Conservation (phyloP, 352 stramenopile genomes). For the Phytophthora pistaciae region DNA sequence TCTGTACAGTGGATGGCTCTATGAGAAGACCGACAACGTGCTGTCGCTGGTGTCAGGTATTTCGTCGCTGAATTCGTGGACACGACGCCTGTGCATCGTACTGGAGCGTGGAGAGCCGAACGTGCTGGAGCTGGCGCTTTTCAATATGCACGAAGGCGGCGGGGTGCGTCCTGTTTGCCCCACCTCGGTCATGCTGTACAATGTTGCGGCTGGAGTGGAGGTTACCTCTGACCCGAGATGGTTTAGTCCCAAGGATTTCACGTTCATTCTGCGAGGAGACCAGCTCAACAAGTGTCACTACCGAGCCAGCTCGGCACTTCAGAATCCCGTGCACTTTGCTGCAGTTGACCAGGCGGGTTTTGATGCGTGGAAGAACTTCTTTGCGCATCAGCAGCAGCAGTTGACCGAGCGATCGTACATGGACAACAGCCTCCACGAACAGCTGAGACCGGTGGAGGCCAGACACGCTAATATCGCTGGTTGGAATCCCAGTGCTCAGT, state of each 20-base stretch:
- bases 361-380: slow-evolving; percentile 71
- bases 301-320: slow-evolving; percentile 36
- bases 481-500: slow-evolving; percentile 15
- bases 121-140: slow-evolving; percentile 79
- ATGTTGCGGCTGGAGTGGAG: slow-evolving; percentile 56
- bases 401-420: slow-evolving; percentile 10
- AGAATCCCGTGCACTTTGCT: slow-evolving; percentile 66
- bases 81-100: slow-evolving; percentile 71
- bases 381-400: slow-evolving; percentile 59
- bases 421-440: slow-evolving; percentile 7
- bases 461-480: slow-evolving; percentile 12
- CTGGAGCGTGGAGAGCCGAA: slow-evolving; percentile 66
- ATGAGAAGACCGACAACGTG: slow-evolving; percentile 71
- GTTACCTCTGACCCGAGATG: slow-evolving; percentile 62
- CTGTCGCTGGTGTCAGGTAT: slow-evolving; percentile 66
- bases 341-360: slow-evolving; percentile 54
- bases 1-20: slow-evolving; percentile 71
- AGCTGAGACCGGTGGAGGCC: slow-evolving; percentile 5
- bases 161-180: slow-evolving; percentile 60
- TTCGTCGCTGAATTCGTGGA: slow-evolving; percentile 74
- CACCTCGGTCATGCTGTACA: slow-evolving; percentile 67
- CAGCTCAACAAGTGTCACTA: slow-evolving; percentile 46
- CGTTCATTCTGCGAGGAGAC: slow-evolving; percentile 59
- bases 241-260: slow-evolving; percentile 77
- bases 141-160: slow-evolving; percentile 55